phyloP scores from a whole-genome alignment of 306 rosid species.

The Inga oerstediana region DNA sequence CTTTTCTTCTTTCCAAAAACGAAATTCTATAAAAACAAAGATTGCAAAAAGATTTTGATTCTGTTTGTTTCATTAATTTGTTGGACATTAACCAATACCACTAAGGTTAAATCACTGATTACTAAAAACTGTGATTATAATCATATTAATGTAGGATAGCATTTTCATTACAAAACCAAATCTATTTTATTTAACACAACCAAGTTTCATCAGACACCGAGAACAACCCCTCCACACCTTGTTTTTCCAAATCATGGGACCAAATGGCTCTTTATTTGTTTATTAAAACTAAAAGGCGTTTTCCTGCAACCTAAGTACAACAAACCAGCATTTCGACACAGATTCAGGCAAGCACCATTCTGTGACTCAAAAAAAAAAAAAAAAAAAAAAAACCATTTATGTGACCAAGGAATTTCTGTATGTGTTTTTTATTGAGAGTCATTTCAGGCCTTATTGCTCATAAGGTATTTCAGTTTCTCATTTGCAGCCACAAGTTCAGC shows the following conservation, averaged over 20 bases:
- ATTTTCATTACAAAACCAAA: background rate
- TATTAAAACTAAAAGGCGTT: background rate
- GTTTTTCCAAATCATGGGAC: background rate
- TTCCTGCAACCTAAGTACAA: background rate
- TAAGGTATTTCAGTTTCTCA: constrained; percentile 69
- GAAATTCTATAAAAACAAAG: too few species aligned
- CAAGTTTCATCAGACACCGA: background rate
- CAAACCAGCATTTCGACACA: background rate
- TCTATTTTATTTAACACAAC: background rate
- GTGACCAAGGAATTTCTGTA: background rate
- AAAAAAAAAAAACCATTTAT: background rate
- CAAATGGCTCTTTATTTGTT: background rate
- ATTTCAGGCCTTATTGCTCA: constrained; percentile 50
- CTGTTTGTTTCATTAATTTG: too few species aligned
- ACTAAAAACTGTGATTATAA: background rate
- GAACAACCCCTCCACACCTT: background rate
- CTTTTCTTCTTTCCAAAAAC: too few species aligned
- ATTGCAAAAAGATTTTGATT: too few species aligned
- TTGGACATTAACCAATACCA: too few species aligned
- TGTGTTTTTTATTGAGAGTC: constrained; percentile 23
- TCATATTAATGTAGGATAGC: background rate
- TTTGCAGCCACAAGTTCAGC: constrained; percentile 94
- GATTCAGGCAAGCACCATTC: background rate
- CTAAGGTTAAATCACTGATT: too few species aligned
- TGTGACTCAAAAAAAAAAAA: background rate